Evolutionary conservation across 495 filamentous ascomycete species (phyloP), one percentile per base, ranked within the genome.

Genomic region (Neurospora pannonica): DNA sequence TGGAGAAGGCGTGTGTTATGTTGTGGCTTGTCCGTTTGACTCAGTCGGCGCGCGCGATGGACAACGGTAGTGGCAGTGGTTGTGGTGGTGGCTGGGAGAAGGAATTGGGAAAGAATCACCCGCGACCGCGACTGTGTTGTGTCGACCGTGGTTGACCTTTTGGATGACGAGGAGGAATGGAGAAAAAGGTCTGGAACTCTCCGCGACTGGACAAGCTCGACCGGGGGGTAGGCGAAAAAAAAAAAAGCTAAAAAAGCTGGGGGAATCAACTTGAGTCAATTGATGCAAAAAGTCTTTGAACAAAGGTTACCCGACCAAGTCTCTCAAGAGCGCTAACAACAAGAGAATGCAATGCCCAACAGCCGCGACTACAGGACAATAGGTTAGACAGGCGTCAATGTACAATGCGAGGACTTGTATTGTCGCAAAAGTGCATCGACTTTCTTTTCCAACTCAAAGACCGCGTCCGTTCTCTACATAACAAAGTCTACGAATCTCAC

Each of bases 311-410:
- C 54, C 28, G 15, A 31, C 28, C 54, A 67, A 34, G 54, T 67
- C 54, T 67, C 11, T 34, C 24, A 67, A 34, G 0, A 67, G 7
- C 28, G 28, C 2, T 36, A 17, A 67, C 54, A 62, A 19, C 19
- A 62, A 19, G 54, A 46, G 42, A 46, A 67, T 34, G 3, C 2
- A 67, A 19, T 34, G 31, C 15, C 28, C 54, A 34, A 67, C 7
- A 67, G 15, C 24, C 28, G 15, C 3, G 7, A 9, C 54, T 9
- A 10, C n/a, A 48, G 9, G 13, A 36, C 24, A 24, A 60, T n/a
- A 60, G 13, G 54, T 37, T 81, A 77, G 71, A 74, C 71, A 69
- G 74, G 71, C 38, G 73, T 75, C 80, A 82, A 82, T 82, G 79
- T 77, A 74, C 69, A 79, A 82, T 82, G 74, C 54, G 54, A 77